phyloP scores from a whole-genome alignment of 495 filamentous ascomycete genomes.

The Talaromyces thailandensis region DNA sequence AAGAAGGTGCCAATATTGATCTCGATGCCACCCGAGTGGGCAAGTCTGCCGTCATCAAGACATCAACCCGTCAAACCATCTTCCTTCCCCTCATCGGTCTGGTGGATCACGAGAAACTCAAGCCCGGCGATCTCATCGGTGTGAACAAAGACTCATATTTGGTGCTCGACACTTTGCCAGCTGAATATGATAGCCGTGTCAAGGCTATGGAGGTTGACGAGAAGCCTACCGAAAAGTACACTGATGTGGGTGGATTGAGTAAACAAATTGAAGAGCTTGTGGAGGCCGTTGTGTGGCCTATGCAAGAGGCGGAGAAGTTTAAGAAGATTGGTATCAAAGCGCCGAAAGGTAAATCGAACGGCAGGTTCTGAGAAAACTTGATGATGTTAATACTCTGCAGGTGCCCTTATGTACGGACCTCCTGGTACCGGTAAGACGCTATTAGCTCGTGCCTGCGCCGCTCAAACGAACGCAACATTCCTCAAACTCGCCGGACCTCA shows the following conservation, averaged over 20 bases:
- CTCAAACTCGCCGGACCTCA: slow-evolving; percentile 97
- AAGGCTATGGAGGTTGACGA: slow-evolving; percentile 99
- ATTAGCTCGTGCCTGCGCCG: slow-evolving; percentile 91
- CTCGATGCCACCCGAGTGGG: slow-evolving; percentile 93
- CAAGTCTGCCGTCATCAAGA: slow-evolving; percentile 99
- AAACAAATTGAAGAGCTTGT: slow-evolving; percentile 99
- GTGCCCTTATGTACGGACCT: slow-evolving; percentile 97
- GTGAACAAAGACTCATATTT: slow-evolving; percentile 99
- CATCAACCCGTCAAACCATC: slow-evolving; percentile 97
- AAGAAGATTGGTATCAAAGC: slow-evolving; percentile 99
- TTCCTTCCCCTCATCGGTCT: slow-evolving; percentile 97
- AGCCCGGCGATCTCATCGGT: slow-evolving; percentile 92
- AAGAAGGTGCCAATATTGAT: slow-evolving; percentile 98
- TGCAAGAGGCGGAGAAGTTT: slow-evolving; percentile 98
- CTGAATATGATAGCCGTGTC: slow-evolving; percentile 98
- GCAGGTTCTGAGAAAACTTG: background rate
- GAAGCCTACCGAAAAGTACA: slow-evolving; percentile 99
- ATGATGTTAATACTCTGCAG: slow-evolving; percentile 34
- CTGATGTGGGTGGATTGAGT: slow-evolving; percentile 91
- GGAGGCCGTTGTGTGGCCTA: slow-evolving; percentile 98
- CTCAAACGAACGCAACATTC: slow-evolving; percentile 98
- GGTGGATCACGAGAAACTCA: slow-evolving; percentile 86
- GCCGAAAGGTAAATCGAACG: slow-evolving; percentile 70
- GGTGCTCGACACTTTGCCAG: slow-evolving; percentile 93
- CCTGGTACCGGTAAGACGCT: slow-evolving; percentile 96